These are phyloP conservation scores for Paraphoma sp. DNA, from an alignment of 2,329 filamentous ascomycete genomes.

Conservation along the genomic window DNA sequence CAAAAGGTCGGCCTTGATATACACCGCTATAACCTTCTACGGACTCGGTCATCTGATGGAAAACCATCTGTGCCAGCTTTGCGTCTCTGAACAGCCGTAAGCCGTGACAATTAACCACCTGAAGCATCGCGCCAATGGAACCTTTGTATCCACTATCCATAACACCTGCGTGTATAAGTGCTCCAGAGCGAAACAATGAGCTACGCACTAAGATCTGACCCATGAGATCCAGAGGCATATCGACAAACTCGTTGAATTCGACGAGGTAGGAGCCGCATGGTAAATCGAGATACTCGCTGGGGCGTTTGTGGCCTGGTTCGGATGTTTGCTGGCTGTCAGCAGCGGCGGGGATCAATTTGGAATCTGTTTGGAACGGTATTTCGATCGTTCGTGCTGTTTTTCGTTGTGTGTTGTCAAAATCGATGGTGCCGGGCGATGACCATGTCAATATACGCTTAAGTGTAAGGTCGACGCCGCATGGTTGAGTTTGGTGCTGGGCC, in stretches of 20 bases:
- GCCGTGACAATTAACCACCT: slow-evolving; percentile 46
- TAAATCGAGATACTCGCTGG: background rate
- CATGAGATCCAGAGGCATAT: slow-evolving; percentile 50
- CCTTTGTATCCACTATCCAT: slow-evolving; percentile 54
- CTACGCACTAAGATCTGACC: slow-evolving; percentile 47
- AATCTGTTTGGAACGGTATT: background rate
- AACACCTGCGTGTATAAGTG: slow-evolving; percentile 47
- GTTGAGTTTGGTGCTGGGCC: slow-evolving; percentile 14
- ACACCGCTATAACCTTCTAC: background rate
- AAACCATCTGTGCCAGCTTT: slow-evolving; percentile 51
- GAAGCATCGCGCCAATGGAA: slow-evolving; percentile 48
- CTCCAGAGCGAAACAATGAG: slow-evolving; percentile 52
- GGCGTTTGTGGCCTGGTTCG: background rate
- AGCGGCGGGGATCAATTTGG: background rate
- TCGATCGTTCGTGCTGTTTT: slow-evolving; percentile 4
- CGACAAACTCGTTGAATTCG: slow-evolving; percentile 52
- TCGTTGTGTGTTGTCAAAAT: slow-evolving; percentile 7
- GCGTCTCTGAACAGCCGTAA: slow-evolving; percentile 44
- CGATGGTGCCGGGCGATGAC: slow-evolving; percentile 14
- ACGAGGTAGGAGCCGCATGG: slow-evolving; percentile 45
- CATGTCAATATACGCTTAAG: slow-evolving; percentile 22
- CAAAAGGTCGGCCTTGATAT: background rate
- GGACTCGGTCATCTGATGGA: slow-evolving; percentile 14
- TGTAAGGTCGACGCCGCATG: slow-evolving; percentile 33
- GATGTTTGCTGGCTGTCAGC: background rate